phyloP scores from a whole-genome alignment of 495 filamentous ascomycete species.

The Daldinia caldariorum region DNA sequence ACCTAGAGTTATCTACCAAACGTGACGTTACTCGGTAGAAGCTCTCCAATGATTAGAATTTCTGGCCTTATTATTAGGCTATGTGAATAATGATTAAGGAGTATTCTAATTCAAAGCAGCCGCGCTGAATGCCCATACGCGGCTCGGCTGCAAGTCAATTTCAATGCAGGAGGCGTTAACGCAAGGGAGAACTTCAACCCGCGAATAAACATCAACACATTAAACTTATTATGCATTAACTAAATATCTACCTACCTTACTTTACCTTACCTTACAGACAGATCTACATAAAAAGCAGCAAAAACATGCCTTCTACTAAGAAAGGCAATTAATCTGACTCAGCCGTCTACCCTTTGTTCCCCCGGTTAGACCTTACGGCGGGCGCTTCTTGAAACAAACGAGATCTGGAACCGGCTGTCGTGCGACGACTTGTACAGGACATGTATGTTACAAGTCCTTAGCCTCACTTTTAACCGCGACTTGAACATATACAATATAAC shows the following conservation, averaged over 20 bases:
- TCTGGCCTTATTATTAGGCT: conserved; percentile 10
- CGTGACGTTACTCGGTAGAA: neutral
- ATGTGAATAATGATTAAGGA: conserved; percentile 33
- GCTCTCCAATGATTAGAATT: conserved; percentile 14
- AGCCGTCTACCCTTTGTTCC: conserved; percentile 2
- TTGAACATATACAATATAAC: neutral
- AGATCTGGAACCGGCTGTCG: conserved; percentile 7
- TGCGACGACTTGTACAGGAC: neutral
- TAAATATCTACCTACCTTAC: no score
- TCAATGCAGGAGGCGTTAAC: conserved; percentile 4
- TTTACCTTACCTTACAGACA: no score
- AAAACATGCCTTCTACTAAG: neutral
- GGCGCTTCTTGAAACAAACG: conserved; percentile 14
- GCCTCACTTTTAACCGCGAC: neutral
- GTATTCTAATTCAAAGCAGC: conserved; percentile 7
- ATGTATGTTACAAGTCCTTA: neutral
- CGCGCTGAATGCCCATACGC: conserved; percentile 4
- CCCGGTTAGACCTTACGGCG: neutral
- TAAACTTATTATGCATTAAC: neutral
- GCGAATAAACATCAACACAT: neutral
- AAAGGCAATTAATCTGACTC: conserved; percentile 4
- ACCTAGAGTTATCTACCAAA: conserved; percentile 21
- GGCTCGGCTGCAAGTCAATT: neutral
- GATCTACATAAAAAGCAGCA: neutral
- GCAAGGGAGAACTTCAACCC: neutral